Evolutionary conservation across 495 filamentous ascomycete species (phyloP).

Genomic region (Cercophora sp.): DNA sequence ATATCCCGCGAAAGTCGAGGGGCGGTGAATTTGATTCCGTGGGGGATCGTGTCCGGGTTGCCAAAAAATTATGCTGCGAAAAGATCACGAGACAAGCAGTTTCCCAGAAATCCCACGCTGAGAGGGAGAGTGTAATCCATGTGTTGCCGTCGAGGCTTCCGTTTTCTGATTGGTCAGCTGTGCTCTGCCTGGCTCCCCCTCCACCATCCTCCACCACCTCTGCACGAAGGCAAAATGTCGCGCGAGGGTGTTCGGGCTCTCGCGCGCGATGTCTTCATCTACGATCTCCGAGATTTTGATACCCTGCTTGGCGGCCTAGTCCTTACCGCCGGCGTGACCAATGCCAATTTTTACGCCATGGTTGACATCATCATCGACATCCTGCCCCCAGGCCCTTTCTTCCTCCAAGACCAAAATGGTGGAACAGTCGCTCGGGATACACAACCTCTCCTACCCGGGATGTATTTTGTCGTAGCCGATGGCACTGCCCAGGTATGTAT

Average conservation of each 20-base stretch:
- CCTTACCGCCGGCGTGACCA: slow-evolving; percentile 6
- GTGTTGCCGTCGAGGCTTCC: too few relatives aligned
- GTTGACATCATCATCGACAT: slow-evolving; percentile 8
- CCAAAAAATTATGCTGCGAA: too few relatives aligned
- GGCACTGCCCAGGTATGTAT: background rate
- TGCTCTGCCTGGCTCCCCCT: too few relatives aligned
- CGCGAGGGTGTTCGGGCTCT: background rate
- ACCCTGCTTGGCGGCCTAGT: too few relatives aligned
- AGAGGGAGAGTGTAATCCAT: too few relatives aligned
- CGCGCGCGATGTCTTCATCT: background rate
- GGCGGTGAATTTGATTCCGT: too few relatives aligned
- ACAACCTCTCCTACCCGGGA: slow-evolving; percentile 4
- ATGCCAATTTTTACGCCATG: slow-evolving; percentile 8
- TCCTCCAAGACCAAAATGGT: slow-evolving; percentile 5
- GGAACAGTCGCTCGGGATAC: background rate
- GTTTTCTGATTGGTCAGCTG: too few relatives aligned
- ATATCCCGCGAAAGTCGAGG: too few relatives aligned
- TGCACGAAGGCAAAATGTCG: background rate
- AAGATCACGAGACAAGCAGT: too few relatives aligned
- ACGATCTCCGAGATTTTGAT: too few relatives aligned
- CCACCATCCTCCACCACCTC: background rate
- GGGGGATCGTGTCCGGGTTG: too few relatives aligned
- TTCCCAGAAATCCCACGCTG: too few relatives aligned
- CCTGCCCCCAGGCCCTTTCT: background rate
- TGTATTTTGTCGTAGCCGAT: slow-evolving; percentile 8